Base-by-base conservation (phyloP, 2,329 filamentous ascomycete species). In the Aspergillus jensenii region DNA sequence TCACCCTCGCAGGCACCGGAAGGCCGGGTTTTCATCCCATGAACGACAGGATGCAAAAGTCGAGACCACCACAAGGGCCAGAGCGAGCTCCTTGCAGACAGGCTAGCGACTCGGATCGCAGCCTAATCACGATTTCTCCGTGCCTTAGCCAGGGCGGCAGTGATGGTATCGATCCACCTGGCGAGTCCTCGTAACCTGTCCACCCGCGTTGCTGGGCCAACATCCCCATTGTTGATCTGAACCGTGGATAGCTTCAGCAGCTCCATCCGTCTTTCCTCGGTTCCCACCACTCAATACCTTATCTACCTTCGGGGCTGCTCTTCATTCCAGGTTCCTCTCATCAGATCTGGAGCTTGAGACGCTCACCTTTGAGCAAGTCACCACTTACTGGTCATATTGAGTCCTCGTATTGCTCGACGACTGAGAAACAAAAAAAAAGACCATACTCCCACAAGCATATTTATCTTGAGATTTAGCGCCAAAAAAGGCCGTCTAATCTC, bases 171-270 rank as follows among this genome's bases (percentile, higher is more conserved):
- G 62, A 60, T 66, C 64, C 64, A 66, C 64, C 47, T 21, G 19
- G 49, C 25, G 47, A 48, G 52, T 48, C 60, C 55, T 55, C 27
- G 56, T 53, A 54, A 55, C 58, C 46, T 50, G 53, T 61, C 67
- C 68, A 58, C 58, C 54, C 17, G 41, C 60, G 72, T 75, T 74
- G 72, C 72, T 67, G 68, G 70, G 73, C 68, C 72, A 75, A 75
- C 73, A 49, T 25, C 59, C 47, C 62, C 59, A 70, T 75, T 75
- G 73, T 75, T 75, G 73, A 75, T 70, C 67, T 64, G 68, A 68
- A 69, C 67, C 71, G 63, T 70, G 69, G 66, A 68, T 68, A 67
- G 65, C 66, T 62, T 66, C 60, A 65, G 48, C 61, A 55, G 59
- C 63, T 62, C 64, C 62, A 66, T 64, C 64, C 55, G 60, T 61